Percentiles rank a stretch among this genome's conserved stretches.
Conservation (phyloP, 345 rosid species). For the Moricandia arvensis region DNA sequence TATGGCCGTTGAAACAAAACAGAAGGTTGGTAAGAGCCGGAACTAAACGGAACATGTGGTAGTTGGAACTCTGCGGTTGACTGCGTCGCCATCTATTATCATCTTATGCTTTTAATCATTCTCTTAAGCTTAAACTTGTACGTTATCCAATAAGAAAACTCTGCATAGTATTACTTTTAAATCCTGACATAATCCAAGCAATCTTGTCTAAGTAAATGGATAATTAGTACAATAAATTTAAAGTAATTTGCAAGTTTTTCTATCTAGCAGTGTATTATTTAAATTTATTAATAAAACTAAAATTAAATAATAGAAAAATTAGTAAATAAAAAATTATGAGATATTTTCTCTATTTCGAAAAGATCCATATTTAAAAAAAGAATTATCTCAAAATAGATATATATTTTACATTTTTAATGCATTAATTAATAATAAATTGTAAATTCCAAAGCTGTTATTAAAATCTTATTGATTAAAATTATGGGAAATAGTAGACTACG, state of each 20-base stretch:
- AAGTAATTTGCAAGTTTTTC: neutral
- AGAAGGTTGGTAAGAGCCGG: neutral
- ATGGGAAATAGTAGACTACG: too few relatives aligned
- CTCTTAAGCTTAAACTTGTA: slow-evolving; percentile 6
- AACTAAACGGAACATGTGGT: neutral
- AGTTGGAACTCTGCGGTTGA: neutral
- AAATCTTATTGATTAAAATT: too few relatives aligned
- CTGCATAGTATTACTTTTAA: neutral
- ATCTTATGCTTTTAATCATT: slow-evolving; percentile 2
- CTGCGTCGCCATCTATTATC: neutral
- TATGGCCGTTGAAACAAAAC: slow-evolving; percentile 18
- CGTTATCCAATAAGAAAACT: slow-evolving; percentile 4
- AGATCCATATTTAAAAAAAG: too few relatives aligned
- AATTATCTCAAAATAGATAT: too few relatives aligned
- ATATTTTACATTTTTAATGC: too few relatives aligned
- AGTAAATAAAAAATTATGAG: too few relatives aligned
- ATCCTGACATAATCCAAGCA: neutral
- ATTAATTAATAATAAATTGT: too few relatives aligned
- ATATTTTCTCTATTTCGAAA: too few relatives aligned
- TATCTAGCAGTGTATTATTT: neutral
- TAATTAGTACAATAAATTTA: neutral
- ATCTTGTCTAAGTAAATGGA: neutral
- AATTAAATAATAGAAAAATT: too few relatives aligned
- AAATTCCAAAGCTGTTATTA: too few relatives aligned
- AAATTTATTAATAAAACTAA: too few relatives aligned